Evolutionary conservation across 306 rosid genomes (phyloP).

Genomic region (Lablab purpureus): DNA sequence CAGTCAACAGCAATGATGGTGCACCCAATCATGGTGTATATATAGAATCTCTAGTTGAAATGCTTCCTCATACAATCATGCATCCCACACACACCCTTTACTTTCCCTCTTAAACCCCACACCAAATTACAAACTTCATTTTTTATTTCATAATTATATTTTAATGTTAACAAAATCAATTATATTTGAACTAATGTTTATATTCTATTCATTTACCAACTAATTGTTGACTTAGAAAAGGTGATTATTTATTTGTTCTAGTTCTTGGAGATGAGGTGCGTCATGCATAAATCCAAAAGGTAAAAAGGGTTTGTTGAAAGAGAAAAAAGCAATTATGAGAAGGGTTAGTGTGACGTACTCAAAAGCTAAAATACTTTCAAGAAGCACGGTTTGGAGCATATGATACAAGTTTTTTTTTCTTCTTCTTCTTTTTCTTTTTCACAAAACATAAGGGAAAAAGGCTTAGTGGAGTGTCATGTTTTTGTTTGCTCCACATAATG

Average conservation of each 20-base stretch:
- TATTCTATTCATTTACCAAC: too few relatives aligned
- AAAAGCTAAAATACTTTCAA: conserved; percentile 57
- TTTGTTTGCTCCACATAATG: not conserved
- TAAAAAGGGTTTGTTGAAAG: not conserved
- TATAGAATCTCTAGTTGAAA: conserved; percentile 64
- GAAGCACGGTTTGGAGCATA: conserved; percentile 27
- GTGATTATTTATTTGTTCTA: too few relatives aligned
- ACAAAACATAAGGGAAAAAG: not conserved
- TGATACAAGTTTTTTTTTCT: not conserved
- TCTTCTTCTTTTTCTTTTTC: too few relatives aligned
- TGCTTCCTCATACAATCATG: conserved; percentile 54
- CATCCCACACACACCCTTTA: conserved; percentile 26
- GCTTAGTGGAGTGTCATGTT: conserved; percentile 16
- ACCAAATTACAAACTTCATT: not conserved
- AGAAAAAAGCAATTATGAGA: conserved; percentile 44
- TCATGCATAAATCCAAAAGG: conserved; percentile 59
- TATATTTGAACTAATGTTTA: too few relatives aligned
- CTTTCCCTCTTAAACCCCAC: not conserved
- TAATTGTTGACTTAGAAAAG: too few relatives aligned
- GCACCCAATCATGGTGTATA: conserved; percentile 67
- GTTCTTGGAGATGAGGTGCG: not conserved
- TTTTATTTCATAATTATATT: too few relatives aligned
- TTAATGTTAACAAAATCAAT: too few relatives aligned
- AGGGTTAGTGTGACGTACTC: conserved; percentile 56
- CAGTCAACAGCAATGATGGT: conserved; percentile 83